Conservation (phyloP, 2,329 filamentous ascomycete species). For the Dactylellina haptotyla region DNA sequence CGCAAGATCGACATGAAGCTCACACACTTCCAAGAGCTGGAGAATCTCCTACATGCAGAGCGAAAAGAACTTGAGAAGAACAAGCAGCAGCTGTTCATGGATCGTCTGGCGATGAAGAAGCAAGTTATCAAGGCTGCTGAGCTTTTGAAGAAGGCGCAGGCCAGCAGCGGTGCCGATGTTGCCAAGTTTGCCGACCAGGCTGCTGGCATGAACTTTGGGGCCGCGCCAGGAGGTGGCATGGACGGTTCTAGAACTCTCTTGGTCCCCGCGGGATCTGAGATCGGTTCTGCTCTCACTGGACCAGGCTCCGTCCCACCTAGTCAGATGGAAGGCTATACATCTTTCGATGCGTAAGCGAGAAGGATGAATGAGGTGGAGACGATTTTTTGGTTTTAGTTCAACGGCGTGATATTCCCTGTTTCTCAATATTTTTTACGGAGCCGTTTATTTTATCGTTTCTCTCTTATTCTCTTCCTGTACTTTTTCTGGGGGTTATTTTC, state of each 20-base stretch:
- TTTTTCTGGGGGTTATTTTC: constrained; percentile 28
- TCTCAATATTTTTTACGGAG: constrained; percentile 1
- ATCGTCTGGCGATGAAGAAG: constrained; percentile 88
- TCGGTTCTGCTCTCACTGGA: constrained; percentile 22
- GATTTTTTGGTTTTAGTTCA: not conserved
- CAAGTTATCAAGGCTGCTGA: constrained; percentile 85
- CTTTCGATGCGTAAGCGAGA: constrained; percentile 41
- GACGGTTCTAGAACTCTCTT: constrained; percentile 64
- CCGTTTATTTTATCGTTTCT: constrained; percentile 2
- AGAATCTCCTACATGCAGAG: constrained; percentile 89
- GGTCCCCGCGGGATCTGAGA: constrained; percentile 35
- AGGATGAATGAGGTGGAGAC: constrained; percentile 7
- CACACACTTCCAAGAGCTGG: constrained; percentile 95
- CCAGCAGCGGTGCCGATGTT: constrained; percentile 61
- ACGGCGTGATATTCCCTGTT: constrained; percentile 21
- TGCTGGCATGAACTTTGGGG: constrained; percentile 54
- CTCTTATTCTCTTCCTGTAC: constrained; percentile 18
- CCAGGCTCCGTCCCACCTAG: constrained; percentile 41
- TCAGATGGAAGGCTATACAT: constrained; percentile 45
- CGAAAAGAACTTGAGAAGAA: constrained; percentile 90
- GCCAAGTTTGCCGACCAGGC: constrained; percentile 60
- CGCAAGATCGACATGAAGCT: constrained; percentile 97
- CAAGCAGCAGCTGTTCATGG: constrained; percentile 91
- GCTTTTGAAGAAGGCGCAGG: constrained; percentile 68
- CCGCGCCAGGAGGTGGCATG: constrained; percentile 45